Conservation (phyloP, 306 rosid genomes). For the Fragaria nilgerrensis region DNA sequence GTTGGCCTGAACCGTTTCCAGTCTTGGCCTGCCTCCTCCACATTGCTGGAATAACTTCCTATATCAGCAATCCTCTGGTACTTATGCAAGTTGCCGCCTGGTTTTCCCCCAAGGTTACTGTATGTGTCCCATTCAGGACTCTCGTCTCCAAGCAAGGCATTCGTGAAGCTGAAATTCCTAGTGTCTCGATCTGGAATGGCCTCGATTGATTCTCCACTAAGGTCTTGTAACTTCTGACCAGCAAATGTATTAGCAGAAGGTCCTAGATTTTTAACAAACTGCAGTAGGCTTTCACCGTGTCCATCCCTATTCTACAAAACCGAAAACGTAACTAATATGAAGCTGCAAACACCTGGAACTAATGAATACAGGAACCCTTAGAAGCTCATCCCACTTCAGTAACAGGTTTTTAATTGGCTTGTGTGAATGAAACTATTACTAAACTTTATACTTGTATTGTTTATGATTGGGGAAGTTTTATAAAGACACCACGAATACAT, state of each 20-base stretch:
- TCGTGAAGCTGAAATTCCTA: neutral
- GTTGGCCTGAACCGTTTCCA: constrained; percentile 4
- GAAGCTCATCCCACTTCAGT: neutral
- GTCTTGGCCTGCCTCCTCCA: constrained; percentile 15
- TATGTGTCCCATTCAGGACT: neutral
- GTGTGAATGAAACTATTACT: neutral
- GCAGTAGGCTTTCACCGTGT: constrained; percentile 8
- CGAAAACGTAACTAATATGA: constrained; percentile 5
- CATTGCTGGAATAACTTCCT: neutral
- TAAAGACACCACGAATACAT: neutral
- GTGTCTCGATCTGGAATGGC: neutral
- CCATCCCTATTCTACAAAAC: constrained; percentile 4
- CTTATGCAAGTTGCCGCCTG: neutral
- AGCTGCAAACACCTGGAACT: neutral
- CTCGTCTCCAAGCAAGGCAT: neutral
- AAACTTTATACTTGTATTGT: neutral
- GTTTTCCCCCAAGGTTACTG: neutral
- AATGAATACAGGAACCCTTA: neutral
- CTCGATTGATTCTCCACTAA: no score
- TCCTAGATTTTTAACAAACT: constrained; percentile 23
- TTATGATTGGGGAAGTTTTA: neutral
- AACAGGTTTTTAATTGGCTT: neutral
- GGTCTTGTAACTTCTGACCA: constrained; percentile 5
- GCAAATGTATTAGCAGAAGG: constrained; percentile 11
- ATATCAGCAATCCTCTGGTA: no score